Conservation (phyloP, 2,329 filamentous ascomycete genomes). For the Leptographium flavum region DNA sequence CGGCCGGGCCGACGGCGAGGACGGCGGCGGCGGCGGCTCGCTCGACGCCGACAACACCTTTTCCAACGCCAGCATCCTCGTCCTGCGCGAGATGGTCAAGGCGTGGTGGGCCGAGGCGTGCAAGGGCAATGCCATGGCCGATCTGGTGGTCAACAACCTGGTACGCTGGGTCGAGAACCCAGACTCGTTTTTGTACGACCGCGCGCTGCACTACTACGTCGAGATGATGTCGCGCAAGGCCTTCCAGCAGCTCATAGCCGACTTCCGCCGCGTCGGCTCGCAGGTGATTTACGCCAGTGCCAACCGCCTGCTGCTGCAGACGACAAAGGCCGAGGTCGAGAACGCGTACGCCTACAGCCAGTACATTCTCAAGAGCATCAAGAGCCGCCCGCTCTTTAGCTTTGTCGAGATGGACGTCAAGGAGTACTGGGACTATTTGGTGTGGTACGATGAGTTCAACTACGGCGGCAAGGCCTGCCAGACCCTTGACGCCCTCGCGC, state of each 20-base stretch:
- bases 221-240: constrained; percentile 98
- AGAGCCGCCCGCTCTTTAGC: constrained; percentile 86
- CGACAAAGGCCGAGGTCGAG: constrained; percentile 88
- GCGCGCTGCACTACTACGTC: constrained; percentile 88
- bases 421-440: constrained; percentile 97
- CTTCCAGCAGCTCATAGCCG: constrained; percentile 90
- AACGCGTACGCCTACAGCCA: constrained; percentile 95
- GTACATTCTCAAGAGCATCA: constrained; percentile 96
- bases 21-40: constrained; percentile 51
- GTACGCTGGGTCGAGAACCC: constrained; percentile 95
- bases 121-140: constrained; percentile 81
- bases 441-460: constrained; percentile 99
- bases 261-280: constrained; percentile 88
- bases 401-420: constrained; percentile 96
- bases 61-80: constrained; percentile 76
- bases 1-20: constrained; percentile 49
- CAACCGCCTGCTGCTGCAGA: constrained; percentile 82
- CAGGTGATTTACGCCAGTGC: constrained; percentile 91
- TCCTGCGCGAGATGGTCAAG: constrained; percentile 96
- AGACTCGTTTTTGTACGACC: constrained; percentile 88
- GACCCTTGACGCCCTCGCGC: constrained; percentile 51
- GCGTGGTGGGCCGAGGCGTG: constrained; percentile 96
- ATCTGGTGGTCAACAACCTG: constrained; percentile 92
- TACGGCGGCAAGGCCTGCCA: constrained; percentile 89
- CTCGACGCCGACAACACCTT: constrained; percentile 83